Percentiles rank a stretch among this genome's conserved stretches.
phyloP scores from a whole-genome alignment of 1,139 yeast genomes.

The Geotrichum macrosporum region DNA sequence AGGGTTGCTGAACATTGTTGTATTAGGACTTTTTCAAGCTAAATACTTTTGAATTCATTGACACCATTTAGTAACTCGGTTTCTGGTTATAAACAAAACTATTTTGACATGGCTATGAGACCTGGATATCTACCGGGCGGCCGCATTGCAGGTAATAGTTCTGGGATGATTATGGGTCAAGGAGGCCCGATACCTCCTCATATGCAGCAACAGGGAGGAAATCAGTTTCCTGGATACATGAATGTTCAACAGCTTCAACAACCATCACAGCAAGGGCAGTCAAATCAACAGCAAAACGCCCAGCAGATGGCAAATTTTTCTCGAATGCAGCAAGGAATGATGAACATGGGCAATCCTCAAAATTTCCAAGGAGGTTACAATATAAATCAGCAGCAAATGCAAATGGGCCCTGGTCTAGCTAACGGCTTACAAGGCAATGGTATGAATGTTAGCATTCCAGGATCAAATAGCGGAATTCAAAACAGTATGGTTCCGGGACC shows the following conservation, averaged over 20 bases:
- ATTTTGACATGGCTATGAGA: slow-evolving; percentile 18
- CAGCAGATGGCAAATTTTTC: slow-evolving; percentile 18
- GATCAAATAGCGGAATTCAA: slow-evolving; percentile 11
- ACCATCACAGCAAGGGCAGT: slow-evolving; percentile 13
- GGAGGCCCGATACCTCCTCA: slow-evolving; percentile 22
- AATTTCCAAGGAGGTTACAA: slow-evolving; percentile 19
- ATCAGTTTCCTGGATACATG: slow-evolving; percentile 17
- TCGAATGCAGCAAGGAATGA: slow-evolving; percentile 20
- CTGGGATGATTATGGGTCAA: slow-evolving; percentile 23
- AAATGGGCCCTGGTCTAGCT: slow-evolving; percentile 18
- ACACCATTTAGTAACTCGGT: not conserved
- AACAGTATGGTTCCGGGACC: slow-evolving; percentile 19
- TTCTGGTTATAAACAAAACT: not conserved
- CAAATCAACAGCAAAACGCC: slow-evolving; percentile 13
- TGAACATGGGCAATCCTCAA: slow-evolving; percentile 17
- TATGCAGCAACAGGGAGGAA: slow-evolving; percentile 17
- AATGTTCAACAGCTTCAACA: slow-evolving; percentile 19
- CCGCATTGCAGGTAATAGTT: slow-evolving; percentile 19
- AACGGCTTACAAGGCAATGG: slow-evolving; percentile 15
- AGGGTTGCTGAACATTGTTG: too few relatives aligned
- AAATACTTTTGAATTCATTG: not conserved
- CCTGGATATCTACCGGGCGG: slow-evolving; percentile 20
- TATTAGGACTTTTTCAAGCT: too few relatives aligned
- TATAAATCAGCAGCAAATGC: slow-evolving; percentile 19
- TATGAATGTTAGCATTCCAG: slow-evolving; percentile 14